These are phyloP conservation scores for Aspergillus aculeatinus DNA, from an alignment of 2,329 filamentous ascomycete species.

Conservation along the genomic window DNA sequence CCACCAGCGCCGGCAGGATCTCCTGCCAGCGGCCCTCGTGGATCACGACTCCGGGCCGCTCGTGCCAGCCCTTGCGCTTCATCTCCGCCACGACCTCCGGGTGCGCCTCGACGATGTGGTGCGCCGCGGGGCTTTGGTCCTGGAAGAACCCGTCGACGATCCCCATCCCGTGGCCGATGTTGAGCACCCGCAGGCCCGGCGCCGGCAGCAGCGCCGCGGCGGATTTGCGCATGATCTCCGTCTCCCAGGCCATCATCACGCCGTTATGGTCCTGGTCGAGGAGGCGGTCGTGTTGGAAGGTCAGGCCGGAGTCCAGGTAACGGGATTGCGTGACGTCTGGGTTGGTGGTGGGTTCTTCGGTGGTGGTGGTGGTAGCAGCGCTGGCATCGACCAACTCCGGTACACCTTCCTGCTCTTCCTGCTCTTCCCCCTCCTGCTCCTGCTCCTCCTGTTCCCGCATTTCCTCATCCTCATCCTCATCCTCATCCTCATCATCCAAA, in stretches of 20 bases:
- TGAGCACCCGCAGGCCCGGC: constrained; percentile 68
- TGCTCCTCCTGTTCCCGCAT: constrained; percentile 23
- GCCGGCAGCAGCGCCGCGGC: constrained; percentile 66
- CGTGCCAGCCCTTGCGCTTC: constrained; percentile 66
- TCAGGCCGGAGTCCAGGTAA: constrained; percentile 67
- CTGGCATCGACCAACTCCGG: constrained; percentile 28
- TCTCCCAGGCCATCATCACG: constrained; percentile 94
- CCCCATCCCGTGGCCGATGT: constrained; percentile 88
- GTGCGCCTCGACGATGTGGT: constrained; percentile 87
- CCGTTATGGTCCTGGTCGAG: constrained; percentile 75
- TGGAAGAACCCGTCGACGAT: constrained; percentile 80
- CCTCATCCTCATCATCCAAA: constrained; percentile 54
- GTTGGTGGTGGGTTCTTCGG: constrained; percentile 13
- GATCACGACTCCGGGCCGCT: constrained; percentile 59
- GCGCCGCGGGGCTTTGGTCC: constrained; percentile 62
- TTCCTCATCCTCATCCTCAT: constrained; percentile 35
- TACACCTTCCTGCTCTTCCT: constrained; percentile 19
- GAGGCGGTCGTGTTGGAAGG: constrained; percentile 64
- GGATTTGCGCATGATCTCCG: constrained; percentile 76
- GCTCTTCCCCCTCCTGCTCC: constrained; percentile 26
- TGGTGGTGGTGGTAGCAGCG: constrained; percentile 8
- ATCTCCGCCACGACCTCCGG: constrained; percentile 71
- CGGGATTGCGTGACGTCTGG: constrained; percentile 60
- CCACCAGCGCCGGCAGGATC: constrained; percentile 66
- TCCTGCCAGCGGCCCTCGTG: constrained; percentile 80